Conservation (phyloP, 345 rosid species). For the Mallotus nudiflorus region DNA sequence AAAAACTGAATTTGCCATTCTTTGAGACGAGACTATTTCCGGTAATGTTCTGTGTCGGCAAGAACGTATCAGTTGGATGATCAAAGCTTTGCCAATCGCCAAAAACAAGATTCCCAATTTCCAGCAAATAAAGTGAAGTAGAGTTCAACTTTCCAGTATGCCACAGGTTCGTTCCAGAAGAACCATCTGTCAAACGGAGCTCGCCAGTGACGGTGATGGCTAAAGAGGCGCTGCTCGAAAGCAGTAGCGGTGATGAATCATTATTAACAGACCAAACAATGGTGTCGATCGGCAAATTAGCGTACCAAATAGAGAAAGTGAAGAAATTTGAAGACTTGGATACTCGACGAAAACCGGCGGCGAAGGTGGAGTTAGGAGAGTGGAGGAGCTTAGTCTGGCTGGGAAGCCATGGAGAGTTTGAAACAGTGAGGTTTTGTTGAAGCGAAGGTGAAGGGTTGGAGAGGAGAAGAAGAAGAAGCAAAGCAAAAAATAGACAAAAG, state of each 20-base stretch:
- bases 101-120: conserved; percentile 46
- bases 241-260: conserved; percentile 3
- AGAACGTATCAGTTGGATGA: conserved; percentile 44
- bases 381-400: conserved; percentile 35
- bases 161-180: conserved; percentile 31
- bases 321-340: conserved; percentile 24
- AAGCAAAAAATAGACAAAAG: conserved; percentile 16
- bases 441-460: conserved; percentile 16
- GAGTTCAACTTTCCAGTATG: conserved; percentile 32
- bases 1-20: conserved; percentile 45
- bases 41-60: conserved; percentile 43
- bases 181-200: conserved; percentile 33
- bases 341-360: conserved; percentile 47
- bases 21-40: conserved; percentile 27
- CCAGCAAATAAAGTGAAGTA: conserved; percentile 27
- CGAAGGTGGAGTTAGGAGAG: conserved; percentile 50
- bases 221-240: conserved; percentile 16
- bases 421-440: conserved; percentile 31
- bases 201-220: conserved; percentile 30
- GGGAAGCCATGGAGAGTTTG: conserved; percentile 49
- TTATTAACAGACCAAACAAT: conserved; percentile 49
- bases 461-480: conserved; percentile 28
- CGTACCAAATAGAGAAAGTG: conserved; percentile 55
- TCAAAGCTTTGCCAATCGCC: conserved; percentile 45
- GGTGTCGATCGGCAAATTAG: conserved; percentile 25